These are phyloP conservation scores for Eucalyptus grandis DNA, from an alignment of 345 rosid species.

Conservation along the genomic window DNA sequence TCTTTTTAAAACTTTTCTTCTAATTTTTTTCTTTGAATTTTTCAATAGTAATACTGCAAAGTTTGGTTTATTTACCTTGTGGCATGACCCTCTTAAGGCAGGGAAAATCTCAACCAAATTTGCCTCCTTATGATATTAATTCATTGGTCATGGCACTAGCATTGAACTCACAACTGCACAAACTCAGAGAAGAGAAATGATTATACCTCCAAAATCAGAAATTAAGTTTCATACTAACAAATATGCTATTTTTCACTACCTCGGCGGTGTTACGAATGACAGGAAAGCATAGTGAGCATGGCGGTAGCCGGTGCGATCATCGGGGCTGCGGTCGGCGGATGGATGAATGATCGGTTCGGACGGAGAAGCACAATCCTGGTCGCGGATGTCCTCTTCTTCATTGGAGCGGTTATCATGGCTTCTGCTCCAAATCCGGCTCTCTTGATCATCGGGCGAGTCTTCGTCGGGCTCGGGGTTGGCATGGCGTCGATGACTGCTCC, in stretches of 20 bases:
- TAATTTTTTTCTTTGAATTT: neutral
- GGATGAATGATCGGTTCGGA: conserved; percentile 65
- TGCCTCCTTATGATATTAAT: neutral
- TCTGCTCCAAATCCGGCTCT: conserved; percentile 46
- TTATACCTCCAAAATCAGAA: neutral
- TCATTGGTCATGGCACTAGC: neutral
- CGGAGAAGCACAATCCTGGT: conserved; percentile 40
- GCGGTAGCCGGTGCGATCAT: conserved; percentile 81
- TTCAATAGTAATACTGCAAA: neutral
- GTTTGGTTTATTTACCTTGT: neutral
- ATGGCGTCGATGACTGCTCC: conserved; percentile 97
- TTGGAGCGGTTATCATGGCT: conserved; percentile 80
- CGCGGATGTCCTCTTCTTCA: conserved; percentile 66
- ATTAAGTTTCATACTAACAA: neutral
- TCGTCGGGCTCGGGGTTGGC: conserved; percentile 86
- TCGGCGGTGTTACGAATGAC: neutral
- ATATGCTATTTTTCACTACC: neutral
- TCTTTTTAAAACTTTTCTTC: neutral
- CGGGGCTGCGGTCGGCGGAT: conserved; percentile 83
- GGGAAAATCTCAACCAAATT: neutral
- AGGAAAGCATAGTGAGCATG: conserved; percentile 95
- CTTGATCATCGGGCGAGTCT: conserved; percentile 56
- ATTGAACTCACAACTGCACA: neutral
- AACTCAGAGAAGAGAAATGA: neutral
- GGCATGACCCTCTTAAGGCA: neutral